phyloP scores from a whole-genome alignment of 2,329 filamentous ascomycete genomes.

The Ascomycota sp. region DNA sequence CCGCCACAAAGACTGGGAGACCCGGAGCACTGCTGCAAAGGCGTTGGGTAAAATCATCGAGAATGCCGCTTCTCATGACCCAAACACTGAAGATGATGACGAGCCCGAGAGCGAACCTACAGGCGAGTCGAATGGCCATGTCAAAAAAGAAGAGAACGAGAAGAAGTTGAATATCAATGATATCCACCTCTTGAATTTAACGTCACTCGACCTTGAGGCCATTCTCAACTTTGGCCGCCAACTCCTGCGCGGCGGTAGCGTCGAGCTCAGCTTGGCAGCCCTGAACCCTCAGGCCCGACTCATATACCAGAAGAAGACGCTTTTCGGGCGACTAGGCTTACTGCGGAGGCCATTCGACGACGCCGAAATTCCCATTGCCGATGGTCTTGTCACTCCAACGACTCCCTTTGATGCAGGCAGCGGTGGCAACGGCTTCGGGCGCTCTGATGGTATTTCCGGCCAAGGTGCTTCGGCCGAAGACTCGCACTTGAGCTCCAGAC shows the following conservation, averaged over 20 bases:
- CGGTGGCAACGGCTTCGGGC: conserved; percentile 10
- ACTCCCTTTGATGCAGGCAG: conserved; percentile 22
- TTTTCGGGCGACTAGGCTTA: conserved; percentile 64
- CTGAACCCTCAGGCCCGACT: conserved; percentile 68
- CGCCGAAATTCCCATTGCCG: conserved; percentile 46
- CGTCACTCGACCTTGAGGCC: conserved; percentile 54
- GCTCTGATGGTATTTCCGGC: conserved; percentile 16
- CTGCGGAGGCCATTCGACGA: conserved; percentile 72
- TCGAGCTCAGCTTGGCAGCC: conserved; percentile 66
- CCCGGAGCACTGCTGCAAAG: conserved; percentile 77
- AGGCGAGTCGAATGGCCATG: conserved; percentile 14
- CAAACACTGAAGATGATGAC: conserved; percentile 51
- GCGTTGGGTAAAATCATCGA: conserved; percentile 87
- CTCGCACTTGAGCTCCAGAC: conserved; percentile 64
- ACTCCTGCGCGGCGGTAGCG: conserved; percentile 64
- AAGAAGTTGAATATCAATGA: conserved; percentile 20
- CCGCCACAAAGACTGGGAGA: conserved; percentile 92
- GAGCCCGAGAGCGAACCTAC: conserved; percentile 14
- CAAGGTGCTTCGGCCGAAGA: conserved; percentile 35
- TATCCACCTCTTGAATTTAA: conserved; percentile 49
- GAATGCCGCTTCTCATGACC: conserved; percentile 73
- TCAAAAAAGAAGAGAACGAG: conserved; percentile 43
- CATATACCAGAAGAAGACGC: conserved; percentile 73
- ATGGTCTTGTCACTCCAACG: conserved; percentile 17
- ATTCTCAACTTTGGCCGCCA: conserved; percentile 72